phyloP scores from a whole-genome alignment of 2,329 filamentous ascomycete species.

The Arthrinium puccinioides region DNA sequence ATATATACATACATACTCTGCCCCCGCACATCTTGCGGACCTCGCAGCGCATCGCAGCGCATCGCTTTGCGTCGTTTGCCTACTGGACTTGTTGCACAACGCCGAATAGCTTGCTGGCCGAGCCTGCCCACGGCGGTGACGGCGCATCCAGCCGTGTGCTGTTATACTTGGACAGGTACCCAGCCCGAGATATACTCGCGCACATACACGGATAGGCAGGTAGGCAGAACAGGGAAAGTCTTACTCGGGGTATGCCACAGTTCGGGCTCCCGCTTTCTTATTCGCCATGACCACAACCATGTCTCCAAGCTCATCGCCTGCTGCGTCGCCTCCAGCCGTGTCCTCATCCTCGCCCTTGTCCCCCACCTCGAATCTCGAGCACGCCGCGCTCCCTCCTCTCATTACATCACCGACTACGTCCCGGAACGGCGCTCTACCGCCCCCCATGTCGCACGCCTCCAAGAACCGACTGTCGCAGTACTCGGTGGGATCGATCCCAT shows the following conservation, averaged over 20 bases:
- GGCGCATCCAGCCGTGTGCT: constrained; percentile 5
- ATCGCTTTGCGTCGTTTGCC: no score
- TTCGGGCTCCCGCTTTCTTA: constrained; percentile 24
- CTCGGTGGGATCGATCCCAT: constrained; percentile 61
- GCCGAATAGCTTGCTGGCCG: constrained; percentile 23
- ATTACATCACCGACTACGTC: constrained; percentile 51
- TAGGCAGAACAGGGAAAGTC: no score
- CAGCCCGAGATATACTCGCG: no score
- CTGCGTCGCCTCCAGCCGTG: constrained; percentile 44
- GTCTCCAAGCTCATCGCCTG: constrained; percentile 48
- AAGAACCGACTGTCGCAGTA: constrained; percentile 81
- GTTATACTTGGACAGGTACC: constrained; percentile 1
- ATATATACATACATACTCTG: no score
- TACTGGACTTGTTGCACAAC: no score
- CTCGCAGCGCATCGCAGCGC: no score
- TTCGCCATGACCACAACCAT: constrained; percentile 46
- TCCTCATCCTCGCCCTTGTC: constrained; percentile 25
- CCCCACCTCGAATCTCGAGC: constrained; percentile 39
- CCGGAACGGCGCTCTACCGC: constrained; percentile 48
- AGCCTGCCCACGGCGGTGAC: constrained; percentile 19
- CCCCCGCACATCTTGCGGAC: no score
- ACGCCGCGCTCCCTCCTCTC: constrained; percentile 47
- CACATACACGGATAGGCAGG: constrained; percentile 6
- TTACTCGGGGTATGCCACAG: constrained; percentile 20
- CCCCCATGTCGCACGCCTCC: constrained; percentile 68